Conservation (phyloP, 1,139 yeast species). For the Yarrowia galli region DNA sequence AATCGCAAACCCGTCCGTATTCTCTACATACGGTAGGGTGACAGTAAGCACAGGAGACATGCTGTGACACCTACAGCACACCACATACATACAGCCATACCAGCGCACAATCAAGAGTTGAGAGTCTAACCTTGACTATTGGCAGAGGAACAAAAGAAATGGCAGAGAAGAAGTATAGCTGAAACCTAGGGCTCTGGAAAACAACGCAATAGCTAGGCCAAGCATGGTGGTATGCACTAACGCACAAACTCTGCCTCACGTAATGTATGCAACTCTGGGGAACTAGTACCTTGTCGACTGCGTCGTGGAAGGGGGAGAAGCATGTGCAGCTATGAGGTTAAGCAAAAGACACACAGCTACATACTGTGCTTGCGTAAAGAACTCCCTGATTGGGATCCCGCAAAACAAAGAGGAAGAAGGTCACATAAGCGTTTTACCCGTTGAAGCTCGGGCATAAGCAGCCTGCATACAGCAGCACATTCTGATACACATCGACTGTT, state of each 20-base stretch:
- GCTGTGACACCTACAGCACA: not conserved
- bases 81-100: too few species aligned
- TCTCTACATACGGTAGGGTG: not conserved
- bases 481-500: not conserved
- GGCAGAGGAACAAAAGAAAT: not conserved
- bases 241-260: not conserved
- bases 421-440: slow-evolving; percentile 2
- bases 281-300: slow-evolving; percentile 1
- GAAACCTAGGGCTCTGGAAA: not conserved
- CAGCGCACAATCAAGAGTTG: not conserved
- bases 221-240: not conserved
- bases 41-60: not conserved
- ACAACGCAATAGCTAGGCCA: not conserved
- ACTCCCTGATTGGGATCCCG: slow-evolving; percentile 19
- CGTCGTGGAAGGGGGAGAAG: not conserved
- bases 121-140: not conserved
- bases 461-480: not conserved
- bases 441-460: not conserved
- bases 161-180: not conserved
- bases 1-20: not conserved
- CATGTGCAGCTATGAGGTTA: slow-evolving; percentile 5
- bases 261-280: not conserved
- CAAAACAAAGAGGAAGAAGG: not conserved
- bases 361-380: slow-evolving; percentile 3
- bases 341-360: slow-evolving; percentile 2